Evolutionary conservation across 139 green algal species (phyloP), one percentile per base, ranked within the genome.

Genomic region (Micromonas pusilla): DNA sequence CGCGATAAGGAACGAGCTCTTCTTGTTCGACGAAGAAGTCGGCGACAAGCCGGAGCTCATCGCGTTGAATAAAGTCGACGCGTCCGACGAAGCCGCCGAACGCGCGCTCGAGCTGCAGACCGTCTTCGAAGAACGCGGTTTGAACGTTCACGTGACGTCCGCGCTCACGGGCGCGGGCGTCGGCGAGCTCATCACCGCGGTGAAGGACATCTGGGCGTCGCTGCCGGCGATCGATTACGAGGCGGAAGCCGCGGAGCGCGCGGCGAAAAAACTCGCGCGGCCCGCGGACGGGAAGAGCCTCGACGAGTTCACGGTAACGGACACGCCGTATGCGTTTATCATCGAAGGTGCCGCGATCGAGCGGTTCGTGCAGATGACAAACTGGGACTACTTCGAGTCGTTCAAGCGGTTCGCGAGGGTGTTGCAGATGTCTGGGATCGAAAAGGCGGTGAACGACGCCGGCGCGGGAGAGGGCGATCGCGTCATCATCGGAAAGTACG

Each of bases 11-110:
- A 83, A 87, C 32, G 95, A 98, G 87, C 88, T 98, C 68, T 82
- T 90, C 80, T 89, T 98, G 38, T 99, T 98, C 88, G 94, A 88
- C 83, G 37, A 31, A n/a, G 25, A n/a, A 3, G 16, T 78, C 16
- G 19, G 38, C 92, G 53, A 83, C 85, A 57, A 88, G 86, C 83
- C 87, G 84, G 80, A 89, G 84, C 73, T 89, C 0, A 76, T 91
- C 31, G 89, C 84, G 23, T 91, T 93, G 85, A 95, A 95, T 83
- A 96, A 97, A 84, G 90, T 97, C 39, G 96, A 99, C 80, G 31
- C 81, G 32, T 73, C 66, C 39, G 77, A 81, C 0, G 52, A 78
- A 70, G 72, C 54, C 28, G 53, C 31, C n/a, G 13, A 36, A 52
- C 23, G 38, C 20, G 83, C 83, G 52, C 21, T 57, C 34, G 38